A percentile compares a stretch with the other conserved stretches of the same genome.
Evolutionary conservation across 2,329 filamentous ascomycete species (phyloP).

Genomic region (Phialocephala subalpina): DNA sequence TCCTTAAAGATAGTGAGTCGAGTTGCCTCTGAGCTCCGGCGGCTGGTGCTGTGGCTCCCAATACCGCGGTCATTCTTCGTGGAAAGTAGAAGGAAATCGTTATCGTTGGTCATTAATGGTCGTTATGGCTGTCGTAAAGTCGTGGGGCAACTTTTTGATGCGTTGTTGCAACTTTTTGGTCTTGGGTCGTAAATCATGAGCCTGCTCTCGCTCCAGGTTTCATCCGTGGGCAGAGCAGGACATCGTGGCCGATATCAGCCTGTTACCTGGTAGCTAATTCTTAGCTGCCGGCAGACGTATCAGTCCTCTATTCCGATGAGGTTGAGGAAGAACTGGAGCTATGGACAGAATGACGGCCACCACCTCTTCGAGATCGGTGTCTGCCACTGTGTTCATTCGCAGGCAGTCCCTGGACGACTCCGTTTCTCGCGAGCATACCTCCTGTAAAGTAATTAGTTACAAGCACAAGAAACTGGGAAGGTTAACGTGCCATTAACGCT

Average conservation of each 20-base stretch:
- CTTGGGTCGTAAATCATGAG: constrained; percentile 31
- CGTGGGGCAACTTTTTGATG: constrained; percentile 29
- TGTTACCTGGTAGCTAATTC: constrained; percentile 36
- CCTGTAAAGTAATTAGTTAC: too few species aligned
- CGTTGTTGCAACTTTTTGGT: constrained; percentile 35
- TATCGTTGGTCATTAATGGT: constrained; percentile 30
- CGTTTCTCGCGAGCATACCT: constrained; percentile 55
- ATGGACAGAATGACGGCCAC: constrained; percentile 44
- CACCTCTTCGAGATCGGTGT: constrained; percentile 40
- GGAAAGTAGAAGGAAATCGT: constrained; percentile 30
- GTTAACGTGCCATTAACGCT: constrained; percentile 89
- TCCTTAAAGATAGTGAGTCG: constrained; percentile 41
- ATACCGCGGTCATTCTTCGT: constrained; percentile 38
- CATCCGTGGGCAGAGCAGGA: constrained; percentile 24
- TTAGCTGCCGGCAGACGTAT: constrained; percentile 38
- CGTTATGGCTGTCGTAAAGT: constrained; percentile 22
- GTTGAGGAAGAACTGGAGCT: constrained; percentile 46
- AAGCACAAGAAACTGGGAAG: too few species aligned
- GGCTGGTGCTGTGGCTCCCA: constrained; percentile 43
- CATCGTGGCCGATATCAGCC: constrained; percentile 27
- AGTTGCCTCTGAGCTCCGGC: constrained; percentile 44
- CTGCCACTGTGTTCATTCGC: constrained; percentile 47
- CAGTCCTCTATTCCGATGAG: constrained; percentile 42
- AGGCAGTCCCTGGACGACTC: constrained; percentile 72
- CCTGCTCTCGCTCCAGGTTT: constrained; percentile 22